phyloP scores from a whole-genome alignment of 345 rosid species.

The Barbarea vulgaris region DNA sequence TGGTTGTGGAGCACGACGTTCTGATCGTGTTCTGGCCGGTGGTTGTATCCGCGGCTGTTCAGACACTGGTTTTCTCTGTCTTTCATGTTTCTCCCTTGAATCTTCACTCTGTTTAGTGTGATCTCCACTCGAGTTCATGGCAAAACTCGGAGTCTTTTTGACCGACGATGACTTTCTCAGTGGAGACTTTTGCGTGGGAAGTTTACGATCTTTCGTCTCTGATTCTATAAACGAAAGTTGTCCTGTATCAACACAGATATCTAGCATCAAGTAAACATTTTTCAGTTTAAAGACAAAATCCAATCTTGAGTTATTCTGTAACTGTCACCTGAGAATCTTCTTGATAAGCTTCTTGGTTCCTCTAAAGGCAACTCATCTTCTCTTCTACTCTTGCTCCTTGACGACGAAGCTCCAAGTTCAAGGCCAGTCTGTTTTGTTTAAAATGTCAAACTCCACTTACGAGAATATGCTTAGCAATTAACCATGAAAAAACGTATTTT shows the following conservation, averaged over 20 bases:
- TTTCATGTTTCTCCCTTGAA: conserved; percentile 29
- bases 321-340: conserved; percentile 38
- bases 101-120: conserved; percentile 14
- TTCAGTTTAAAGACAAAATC: not conserved
- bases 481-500: not conserved
- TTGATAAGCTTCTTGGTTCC: conserved; percentile 37
- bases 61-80: conserved; percentile 6
- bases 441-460: not conserved
- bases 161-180: conserved; percentile 28
- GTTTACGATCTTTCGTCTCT: conserved; percentile 11
- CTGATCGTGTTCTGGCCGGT: conserved; percentile 33
- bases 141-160: conserved; percentile 28
- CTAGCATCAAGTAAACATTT: not conserved
- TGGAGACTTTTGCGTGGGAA: conserved; percentile 17
- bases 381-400: conserved; percentile 30
- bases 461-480: not conserved
- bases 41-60: conserved; percentile 25
- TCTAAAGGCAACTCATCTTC: conserved; percentile 20
- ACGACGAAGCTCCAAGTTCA: conserved; percentile 30
- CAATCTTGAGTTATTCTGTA: conserved; percentile 1
- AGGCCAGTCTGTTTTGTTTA: conserved; percentile 27
- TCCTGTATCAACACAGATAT: conserved; percentile 6
- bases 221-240: conserved; percentile 32
- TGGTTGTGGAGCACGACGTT: conserved; percentile 30
- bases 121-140: conserved; percentile 13